Evolutionary conservation across 306 rosid species (phyloP).

Genomic region (Medicago lupulina): DNA sequence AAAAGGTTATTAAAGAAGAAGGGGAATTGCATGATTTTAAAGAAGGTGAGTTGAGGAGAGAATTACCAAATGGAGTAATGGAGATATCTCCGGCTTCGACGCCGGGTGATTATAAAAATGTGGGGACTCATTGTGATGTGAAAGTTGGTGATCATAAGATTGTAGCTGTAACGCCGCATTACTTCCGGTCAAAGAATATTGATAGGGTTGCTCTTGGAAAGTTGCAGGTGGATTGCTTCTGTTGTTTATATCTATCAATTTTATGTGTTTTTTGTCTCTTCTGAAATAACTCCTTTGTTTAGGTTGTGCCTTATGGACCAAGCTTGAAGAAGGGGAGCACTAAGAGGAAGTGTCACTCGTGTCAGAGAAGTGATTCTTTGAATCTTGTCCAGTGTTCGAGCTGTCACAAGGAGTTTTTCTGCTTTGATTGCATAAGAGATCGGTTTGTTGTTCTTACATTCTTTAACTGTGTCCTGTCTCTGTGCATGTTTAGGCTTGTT

Average conservation of each 20-base stretch:
- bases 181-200: slow-evolving; percentile 89
- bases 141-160: slow-evolving; percentile 58
- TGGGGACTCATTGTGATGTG: slow-evolving; percentile 57
- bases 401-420: slow-evolving; percentile 82
- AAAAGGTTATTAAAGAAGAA: slow-evolving; percentile 36
- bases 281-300: slow-evolving; percentile 4
- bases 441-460: slow-evolving; percentile 63
- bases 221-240: slow-evolving; percentile 63
- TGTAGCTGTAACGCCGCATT: slow-evolving; percentile 53
- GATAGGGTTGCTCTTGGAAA: slow-evolving; percentile 70
- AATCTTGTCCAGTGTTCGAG: slow-evolving; percentile 76
- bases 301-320: slow-evolving; percentile 65
- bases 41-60: slow-evolving; percentile 66
- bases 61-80: slow-evolving; percentile 94
- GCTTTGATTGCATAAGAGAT: slow-evolving; percentile 81
- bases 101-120: slow-evolving; percentile 60
- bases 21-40: slow-evolving; percentile 47
- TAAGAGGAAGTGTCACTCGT: slow-evolving; percentile 80
- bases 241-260: background rate
- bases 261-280: background rate
- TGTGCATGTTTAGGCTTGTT: slow-evolving; percentile 4
- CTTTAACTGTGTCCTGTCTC: background rate
- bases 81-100: slow-evolving; percentile 78
- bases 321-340: slow-evolving; percentile 53
- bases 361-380: slow-evolving; percentile 66